Base-by-base conservation (phyloP, 169 alveolate genomes). In the Plasmodium cynomolgi region DNA sequence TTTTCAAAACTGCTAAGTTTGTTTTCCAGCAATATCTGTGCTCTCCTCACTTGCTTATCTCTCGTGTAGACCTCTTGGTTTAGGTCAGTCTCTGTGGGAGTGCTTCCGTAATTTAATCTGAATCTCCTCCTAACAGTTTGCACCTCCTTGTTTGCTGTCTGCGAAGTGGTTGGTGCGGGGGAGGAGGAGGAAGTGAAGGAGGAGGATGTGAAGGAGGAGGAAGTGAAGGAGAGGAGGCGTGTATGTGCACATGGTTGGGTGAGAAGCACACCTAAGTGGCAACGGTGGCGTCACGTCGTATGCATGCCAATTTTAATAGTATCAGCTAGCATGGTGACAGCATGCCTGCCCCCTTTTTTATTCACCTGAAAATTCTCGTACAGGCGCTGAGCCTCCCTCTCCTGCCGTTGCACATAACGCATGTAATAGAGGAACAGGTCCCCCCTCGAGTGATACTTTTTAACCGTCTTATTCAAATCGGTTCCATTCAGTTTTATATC, bases 91-190 rank as follows among this genome's bases (percentile, higher is more conserved):
- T 47, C 33, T 7, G 20, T 85, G 4, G 86, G 74, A 29, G 79
- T 54, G 2, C 31, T 85, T 31, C 93, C 93, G 33, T 85, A 54
- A 29, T 75, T 41, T 26, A 85, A 7, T 41, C 41, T 74, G 73
- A 85, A 85, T 47, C 85, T 85, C 72, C 93, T 74, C 71, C 79
- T 74, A 81, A 85, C 37, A 7, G 50, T 54, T 34, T 75, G 81
- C 13, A 85, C 93, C 20, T 85, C 86, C 6, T 50, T 11, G 39
- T 85, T 26, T 1, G 93, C 58, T 3, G 50, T 44, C 93, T 85
- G n/a, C n/a, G n/a, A n/a, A n/a, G n/a, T n/a, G n/a, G n/a, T n/a
- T n/a, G n/a, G n/a, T n/a, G n/a, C n/a, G n/a, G n/a, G n/a, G 34
- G 15, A 23, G 44, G 77, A 20, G 6, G 11, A 39, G 33, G 11